Percentiles rank a stretch among this genome's conserved stretches.
These are phyloP conservation scores for Dioscorea dumetorum DNA, from an alignment of 106 monocot genomes.

Conservation along the genomic window DNA sequence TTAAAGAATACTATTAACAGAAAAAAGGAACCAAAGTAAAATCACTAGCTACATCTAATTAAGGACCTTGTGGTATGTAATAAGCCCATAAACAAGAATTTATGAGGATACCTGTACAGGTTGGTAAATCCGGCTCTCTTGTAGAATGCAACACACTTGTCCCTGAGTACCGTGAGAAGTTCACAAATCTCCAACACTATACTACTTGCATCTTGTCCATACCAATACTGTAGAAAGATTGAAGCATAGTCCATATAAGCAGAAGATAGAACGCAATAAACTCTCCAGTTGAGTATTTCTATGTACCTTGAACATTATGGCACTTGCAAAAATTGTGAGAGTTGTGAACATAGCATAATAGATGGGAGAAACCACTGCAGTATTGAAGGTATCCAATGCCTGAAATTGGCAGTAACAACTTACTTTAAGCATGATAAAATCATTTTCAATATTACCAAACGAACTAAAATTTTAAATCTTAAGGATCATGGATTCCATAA, in stretches of 20 bases:
- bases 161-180: conserved; percentile 73
- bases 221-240: conserved; percentile 58
- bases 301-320: conserved; percentile 94
- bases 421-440: not conserved
- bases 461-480: no score
- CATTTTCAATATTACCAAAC: not conserved
- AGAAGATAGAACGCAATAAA: not conserved
- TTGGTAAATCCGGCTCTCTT: conserved; percentile 57
- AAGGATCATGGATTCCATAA: no score
- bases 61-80: conserved; percentile 69
- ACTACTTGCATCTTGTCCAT: conserved; percentile 69
- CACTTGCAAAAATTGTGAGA: conserved; percentile 80
- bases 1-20: not conserved
- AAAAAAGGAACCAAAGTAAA: not conserved
- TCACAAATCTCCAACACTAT: conserved; percentile 90
- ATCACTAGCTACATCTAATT: not conserved
- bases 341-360: conserved; percentile 94
- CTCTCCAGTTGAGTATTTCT: not conserved
- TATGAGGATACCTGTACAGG: conserved; percentile 28
- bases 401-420: conserved; percentile 16
- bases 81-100: not conserved
- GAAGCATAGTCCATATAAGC: not conserved
- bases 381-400: conserved; percentile 92
- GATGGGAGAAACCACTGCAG: conserved; percentile 85
- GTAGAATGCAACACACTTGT: conserved; percentile 75